Evolutionary conservation across 495 filamentous ascomycete species (phyloP).

Genomic region (Talaromyces trachyspermus): DNA sequence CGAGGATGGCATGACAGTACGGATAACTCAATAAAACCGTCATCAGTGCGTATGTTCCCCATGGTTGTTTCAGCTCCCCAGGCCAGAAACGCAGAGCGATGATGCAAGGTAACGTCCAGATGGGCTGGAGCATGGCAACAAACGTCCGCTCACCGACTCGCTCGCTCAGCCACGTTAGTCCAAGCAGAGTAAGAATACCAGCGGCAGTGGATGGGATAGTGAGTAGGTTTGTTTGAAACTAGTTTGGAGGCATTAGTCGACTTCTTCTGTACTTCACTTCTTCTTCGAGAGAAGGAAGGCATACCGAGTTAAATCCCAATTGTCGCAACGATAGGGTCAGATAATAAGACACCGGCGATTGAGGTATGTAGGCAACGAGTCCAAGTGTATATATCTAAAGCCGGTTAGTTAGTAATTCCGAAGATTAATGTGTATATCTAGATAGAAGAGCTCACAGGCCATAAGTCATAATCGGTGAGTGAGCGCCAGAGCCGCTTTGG

Average conservation of each 20-base stretch:
- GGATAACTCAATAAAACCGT: constrained; percentile 14
- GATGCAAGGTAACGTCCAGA: constrained; percentile 50
- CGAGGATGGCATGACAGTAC: constrained; percentile 22
- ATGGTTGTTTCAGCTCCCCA: constrained; percentile 16
- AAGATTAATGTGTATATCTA: background rate
- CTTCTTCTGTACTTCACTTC: too few relatives aligned
- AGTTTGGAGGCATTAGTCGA: too few relatives aligned
- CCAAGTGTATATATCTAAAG: constrained; percentile 9
- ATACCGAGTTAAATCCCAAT: constrained; percentile 46
- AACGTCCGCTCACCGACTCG: constrained; percentile 38
- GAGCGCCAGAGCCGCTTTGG: constrained; percentile 39
- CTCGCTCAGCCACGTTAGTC: constrained; percentile 36
- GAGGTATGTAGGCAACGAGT: constrained; percentile 8
- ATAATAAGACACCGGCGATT: constrained; percentile 23
- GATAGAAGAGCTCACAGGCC: constrained; percentile 25
- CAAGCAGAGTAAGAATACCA: constrained; percentile 46
- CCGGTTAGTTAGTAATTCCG: background rate
- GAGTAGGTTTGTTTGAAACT: constrained; percentile 52
- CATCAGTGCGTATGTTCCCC: constrained; percentile 10
- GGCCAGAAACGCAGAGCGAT: constrained; percentile 40
- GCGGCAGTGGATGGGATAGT: constrained; percentile 51
- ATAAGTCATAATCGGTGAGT: constrained; percentile 53
- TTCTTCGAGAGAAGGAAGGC: too few relatives aligned
- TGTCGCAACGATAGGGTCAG: constrained; percentile 46
- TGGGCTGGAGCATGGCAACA: constrained; percentile 32